Conservation (phyloP, 2,329 filamentous ascomycete genomes). For the Cytospora piceae region DNA sequence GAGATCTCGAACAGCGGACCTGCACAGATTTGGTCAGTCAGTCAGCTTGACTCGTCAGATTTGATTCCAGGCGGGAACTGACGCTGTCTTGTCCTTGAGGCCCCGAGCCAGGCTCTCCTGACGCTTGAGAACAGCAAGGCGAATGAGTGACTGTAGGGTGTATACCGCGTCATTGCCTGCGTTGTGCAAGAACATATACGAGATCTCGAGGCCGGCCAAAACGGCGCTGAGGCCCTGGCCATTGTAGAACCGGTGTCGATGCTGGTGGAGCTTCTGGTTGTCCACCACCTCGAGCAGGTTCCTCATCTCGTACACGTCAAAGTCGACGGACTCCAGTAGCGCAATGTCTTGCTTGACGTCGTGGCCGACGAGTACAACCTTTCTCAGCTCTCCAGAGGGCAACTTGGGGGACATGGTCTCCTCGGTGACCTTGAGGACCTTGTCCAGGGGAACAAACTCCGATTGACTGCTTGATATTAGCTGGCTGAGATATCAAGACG, state of each 20-base stretch:
- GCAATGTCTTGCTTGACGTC: slow-evolving; percentile 68
- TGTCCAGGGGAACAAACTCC: slow-evolving; percentile 42
- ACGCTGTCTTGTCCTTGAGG: slow-evolving; percentile 19
- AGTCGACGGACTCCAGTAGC: slow-evolving; percentile 68
- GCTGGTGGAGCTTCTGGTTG: slow-evolving; percentile 71
- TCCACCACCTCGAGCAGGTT: slow-evolving; percentile 71
- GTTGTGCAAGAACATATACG: slow-evolving; percentile 74
- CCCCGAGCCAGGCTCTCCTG: slow-evolving; percentile 34
- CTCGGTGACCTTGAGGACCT: slow-evolving; percentile 43
- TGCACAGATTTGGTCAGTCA: not conserved
- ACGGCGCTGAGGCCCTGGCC: slow-evolving; percentile 62
- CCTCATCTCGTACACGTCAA: slow-evolving; percentile 56
- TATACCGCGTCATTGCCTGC: slow-evolving; percentile 85
- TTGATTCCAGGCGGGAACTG: not conserved
- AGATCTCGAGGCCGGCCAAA: slow-evolving; percentile 66
- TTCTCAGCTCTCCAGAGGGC: slow-evolving; percentile 33
- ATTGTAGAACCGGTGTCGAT: slow-evolving; percentile 58
- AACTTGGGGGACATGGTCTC: slow-evolving; percentile 41
- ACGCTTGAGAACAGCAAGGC: slow-evolving; percentile 51
- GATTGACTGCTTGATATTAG: slow-evolving; percentile 43
- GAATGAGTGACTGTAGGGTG: slow-evolving; percentile 74
- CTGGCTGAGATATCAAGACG: not conserved
- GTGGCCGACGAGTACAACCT: slow-evolving; percentile 82
- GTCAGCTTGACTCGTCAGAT: not conserved
- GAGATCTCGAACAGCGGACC: slow-evolving; percentile 8